phyloP scores from a whole-genome alignment of 148 eudicot species.

The Bassia scoparia region DNA sequence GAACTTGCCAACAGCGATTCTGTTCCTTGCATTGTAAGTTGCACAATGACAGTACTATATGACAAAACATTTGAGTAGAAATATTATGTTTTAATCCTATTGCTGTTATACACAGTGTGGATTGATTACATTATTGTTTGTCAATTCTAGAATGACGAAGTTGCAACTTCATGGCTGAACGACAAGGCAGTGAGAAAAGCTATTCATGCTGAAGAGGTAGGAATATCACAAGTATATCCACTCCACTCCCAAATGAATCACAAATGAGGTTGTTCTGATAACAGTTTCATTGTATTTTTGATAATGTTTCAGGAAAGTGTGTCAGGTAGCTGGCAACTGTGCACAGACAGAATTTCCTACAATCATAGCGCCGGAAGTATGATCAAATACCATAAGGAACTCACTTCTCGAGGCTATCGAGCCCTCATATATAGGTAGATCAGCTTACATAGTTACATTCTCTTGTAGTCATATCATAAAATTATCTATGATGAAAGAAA shows the following conservation, averaged over 20 bases:
- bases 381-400: slow-evolving; percentile 85
- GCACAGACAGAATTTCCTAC: slow-evolving; percentile 54
- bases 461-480: background rate
- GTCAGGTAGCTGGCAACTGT: slow-evolving; percentile 68
- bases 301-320: slow-evolving; percentile 46
- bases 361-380: slow-evolving; percentile 89
- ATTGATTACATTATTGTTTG: slow-evolving; percentile 6
- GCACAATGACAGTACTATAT: too few relatives aligned
- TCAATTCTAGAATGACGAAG: slow-evolving; percentile 56
- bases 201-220: slow-evolving; percentile 77
- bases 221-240: slow-evolving; percentile 5
- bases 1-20: slow-evolving; percentile 44
- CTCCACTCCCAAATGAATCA: background rate
- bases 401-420: slow-evolving; percentile 71
- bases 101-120: background rate
- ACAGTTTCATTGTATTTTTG: slow-evolving; percentile 10
- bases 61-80: too few relatives aligned
- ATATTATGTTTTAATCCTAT: too few relatives aligned
- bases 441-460: background rate
- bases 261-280: background rate
- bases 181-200: slow-evolving; percentile 71
- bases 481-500: too few relatives aligned
- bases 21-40: slow-evolving; percentile 82
- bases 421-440: slow-evolving; percentile 83
- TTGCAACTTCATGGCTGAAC: slow-evolving; percentile 80